Evolutionary conservation across 495 filamentous ascomycete species (phyloP).

Genomic region (Penicillium coffeae): DNA sequence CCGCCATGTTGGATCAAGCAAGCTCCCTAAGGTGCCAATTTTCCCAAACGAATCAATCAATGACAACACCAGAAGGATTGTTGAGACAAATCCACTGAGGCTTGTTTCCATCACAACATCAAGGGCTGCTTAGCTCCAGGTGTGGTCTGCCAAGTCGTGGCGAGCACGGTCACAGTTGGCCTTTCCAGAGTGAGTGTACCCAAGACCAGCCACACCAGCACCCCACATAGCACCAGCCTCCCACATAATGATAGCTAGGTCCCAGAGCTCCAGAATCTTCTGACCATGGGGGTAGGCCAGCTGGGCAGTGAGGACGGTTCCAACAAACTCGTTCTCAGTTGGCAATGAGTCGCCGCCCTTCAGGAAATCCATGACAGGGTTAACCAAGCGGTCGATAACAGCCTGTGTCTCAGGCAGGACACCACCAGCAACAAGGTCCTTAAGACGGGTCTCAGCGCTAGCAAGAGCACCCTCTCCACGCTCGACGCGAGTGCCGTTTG

Average conservation of each 20-base stretch:
- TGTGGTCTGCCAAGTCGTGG: conserved; percentile 10
- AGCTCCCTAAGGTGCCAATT: no score
- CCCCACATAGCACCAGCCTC: conserved; percentile 12
- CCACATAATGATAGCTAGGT: conserved; percentile 12
- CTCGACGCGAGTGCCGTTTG: conserved; percentile 7
- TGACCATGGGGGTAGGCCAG: conserved; percentile 9
- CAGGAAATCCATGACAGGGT: conserved; percentile 9
- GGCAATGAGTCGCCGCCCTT: conserved; percentile 7
- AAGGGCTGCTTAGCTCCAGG: conserved; percentile 14
- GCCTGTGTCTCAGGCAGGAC: conserved; percentile 5
- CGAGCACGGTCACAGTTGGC: conserved; percentile 9
- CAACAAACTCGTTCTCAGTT: conserved; percentile 8
- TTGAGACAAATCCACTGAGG: no score
- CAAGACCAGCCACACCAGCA: conserved; percentile 11
- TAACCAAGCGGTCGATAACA: conserved; percentile 9
- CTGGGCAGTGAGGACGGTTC: conserved; percentile 8
- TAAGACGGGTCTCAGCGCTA: conserved; percentile 7
- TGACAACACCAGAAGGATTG: no score
- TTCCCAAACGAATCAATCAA: no score
- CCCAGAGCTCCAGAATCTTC: conserved; percentile 11
- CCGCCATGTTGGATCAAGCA: no score
- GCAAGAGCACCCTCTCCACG: conserved; percentile 5
- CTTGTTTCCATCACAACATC: background rate
- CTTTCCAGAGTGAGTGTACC: conserved; percentile 11
- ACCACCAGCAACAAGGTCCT: background rate